Evolutionary conservation across 1,139 yeast species (phyloP).

Genomic region (Geotrichum australiense): DNA sequence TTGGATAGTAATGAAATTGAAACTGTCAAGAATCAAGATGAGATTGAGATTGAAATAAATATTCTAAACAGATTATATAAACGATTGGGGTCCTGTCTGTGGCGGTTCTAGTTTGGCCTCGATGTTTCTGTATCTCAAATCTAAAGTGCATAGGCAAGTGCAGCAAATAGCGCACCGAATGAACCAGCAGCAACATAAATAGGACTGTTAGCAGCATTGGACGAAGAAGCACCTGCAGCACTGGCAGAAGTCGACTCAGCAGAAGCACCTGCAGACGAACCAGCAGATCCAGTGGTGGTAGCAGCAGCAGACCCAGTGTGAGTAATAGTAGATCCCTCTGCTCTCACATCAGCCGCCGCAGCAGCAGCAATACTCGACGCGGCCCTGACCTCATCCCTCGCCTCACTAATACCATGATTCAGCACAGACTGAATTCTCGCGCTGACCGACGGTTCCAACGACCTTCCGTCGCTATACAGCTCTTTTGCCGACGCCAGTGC

Average conservation of each 20-base stretch:
- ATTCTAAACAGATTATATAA: no score
- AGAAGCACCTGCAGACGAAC: background rate
- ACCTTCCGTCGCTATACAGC: conserved; percentile 4
- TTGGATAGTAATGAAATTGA: no score
- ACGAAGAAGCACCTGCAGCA: background rate
- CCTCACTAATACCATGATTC: conserved; percentile 3
- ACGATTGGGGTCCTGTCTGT: no score
- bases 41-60: no score
- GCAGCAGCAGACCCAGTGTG: background rate
- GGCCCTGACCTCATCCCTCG: background rate
- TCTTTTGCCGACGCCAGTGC: conserved; percentile 6
- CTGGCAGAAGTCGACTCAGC: background rate
- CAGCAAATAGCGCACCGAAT: conserved; percentile 4
- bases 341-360: background rate
- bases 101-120: no score
- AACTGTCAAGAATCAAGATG: no score
- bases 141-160: conserved; percentile 6
- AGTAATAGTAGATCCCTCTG: background rate
- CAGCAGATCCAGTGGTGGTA: background rate
- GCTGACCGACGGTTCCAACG: conserved; percentile 1
- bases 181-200: conserved; percentile 5
- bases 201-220: background rate
- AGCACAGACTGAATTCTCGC: conserved; percentile 1
- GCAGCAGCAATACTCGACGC: conserved; percentile 7
- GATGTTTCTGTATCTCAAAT: no score